Evolutionary conservation across 106 monocot species (phyloP).

Genomic region (Dioscorea zingiberensis): DNA sequence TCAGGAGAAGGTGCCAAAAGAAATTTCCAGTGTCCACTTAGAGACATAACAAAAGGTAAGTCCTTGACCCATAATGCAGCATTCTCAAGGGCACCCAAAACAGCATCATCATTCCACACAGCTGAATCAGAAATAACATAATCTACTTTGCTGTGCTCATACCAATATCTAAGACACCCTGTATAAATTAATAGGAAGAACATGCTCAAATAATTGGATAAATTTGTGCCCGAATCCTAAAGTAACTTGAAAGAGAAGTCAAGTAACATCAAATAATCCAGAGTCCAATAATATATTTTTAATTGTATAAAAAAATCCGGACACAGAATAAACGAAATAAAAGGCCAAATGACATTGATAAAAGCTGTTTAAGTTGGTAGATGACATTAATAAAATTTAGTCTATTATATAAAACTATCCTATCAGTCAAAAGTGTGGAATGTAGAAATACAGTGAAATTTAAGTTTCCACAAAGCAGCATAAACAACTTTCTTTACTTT

Average conservation of each 20-base stretch:
- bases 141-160: slow-evolving; percentile 69
- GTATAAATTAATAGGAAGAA: not conserved
- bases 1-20: slow-evolving; percentile 50
- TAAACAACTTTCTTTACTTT: too few relatives aligned
- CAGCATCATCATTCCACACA: slow-evolving; percentile 86
- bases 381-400: not conserved
- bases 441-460: too few relatives aligned
- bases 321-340: not conserved
- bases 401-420: not conserved
- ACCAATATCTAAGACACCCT: slow-evolving; percentile 89
- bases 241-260: not conserved
- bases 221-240: not conserved
- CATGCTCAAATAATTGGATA: not conserved
- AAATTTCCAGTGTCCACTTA: slow-evolving; percentile 93
- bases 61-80: slow-evolving; percentile 81
- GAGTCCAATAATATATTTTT: not conserved
- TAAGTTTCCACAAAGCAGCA: too few relatives aligned
- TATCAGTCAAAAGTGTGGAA: too few relatives aligned
- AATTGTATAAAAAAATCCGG: not conserved
- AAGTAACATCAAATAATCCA: not conserved
- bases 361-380: not conserved
- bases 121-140: slow-evolving; percentile 47
- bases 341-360: too few relatives aligned
- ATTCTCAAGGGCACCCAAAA: slow-evolving; percentile 67
- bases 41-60: slow-evolving; percentile 69